These are phyloP conservation scores for Gonapodya prolifera DNA, from an alignment of 192 early-diverging fungal species.

Conservation along the genomic window DNA sequence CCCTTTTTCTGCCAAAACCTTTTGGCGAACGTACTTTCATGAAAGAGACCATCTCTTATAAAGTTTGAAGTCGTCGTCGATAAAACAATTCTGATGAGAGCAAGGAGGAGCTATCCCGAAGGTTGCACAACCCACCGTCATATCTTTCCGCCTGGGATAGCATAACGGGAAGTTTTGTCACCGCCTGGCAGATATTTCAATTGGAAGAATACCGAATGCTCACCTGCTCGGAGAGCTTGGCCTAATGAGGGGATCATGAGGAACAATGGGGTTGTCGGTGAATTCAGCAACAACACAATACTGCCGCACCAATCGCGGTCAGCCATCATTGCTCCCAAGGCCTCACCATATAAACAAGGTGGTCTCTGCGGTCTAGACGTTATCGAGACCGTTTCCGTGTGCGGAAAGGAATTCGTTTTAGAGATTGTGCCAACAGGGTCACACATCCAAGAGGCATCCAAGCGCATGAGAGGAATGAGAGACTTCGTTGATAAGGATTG, in stretches of 20 bases:
- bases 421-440: too few species aligned
- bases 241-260: too few species aligned
- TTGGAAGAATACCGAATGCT: background rate
- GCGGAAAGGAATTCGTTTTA: too few species aligned
- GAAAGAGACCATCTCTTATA: constrained; percentile 68
- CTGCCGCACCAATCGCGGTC: too few species aligned
- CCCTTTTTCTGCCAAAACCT: constrained; percentile 10
- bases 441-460: too few species aligned
- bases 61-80: background rate
- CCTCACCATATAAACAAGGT: background rate
- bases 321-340: too few species aligned
- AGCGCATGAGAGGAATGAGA: too few species aligned
- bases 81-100: constrained; percentile 9
- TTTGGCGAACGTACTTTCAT: constrained; percentile 87
- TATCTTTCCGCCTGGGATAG: background rate
- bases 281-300: too few species aligned
- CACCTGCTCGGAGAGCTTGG: constrained; percentile 2
- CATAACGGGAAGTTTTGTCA: background rate
- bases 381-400: constrained; percentile 1
- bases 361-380: background rate
- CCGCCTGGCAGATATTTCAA: background rate
- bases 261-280: too few species aligned
- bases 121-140: constrained; percentile 1
- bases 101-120: constrained; percentile 12
- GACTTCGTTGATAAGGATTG: too few species aligned